Evolutionary conservation across 495 filamentous ascomycete genomes (phyloP).

Genomic region (Astrothelium subdiscretum): DNA sequence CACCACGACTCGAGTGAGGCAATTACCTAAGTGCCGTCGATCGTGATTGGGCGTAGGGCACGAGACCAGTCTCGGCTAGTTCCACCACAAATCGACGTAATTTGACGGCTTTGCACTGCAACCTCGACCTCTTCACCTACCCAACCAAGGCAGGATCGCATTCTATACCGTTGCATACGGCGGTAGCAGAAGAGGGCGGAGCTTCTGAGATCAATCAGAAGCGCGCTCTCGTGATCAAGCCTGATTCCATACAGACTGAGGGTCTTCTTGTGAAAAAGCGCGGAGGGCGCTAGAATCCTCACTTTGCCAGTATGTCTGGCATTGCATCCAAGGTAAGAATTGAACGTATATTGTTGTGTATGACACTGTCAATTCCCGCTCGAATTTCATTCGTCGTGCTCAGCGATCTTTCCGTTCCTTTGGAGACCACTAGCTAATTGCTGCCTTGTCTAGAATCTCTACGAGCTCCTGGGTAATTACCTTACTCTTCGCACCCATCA

Average conservation of each 20-base stretch:
- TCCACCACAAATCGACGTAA: constrained; percentile 9
- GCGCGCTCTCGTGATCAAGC: neutral
- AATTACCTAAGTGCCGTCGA: neutral
- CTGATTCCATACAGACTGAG: neutral
- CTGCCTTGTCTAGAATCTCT: constrained; percentile 26
- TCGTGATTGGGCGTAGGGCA: neutral
- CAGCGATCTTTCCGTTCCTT: neutral
- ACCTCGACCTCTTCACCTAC: constrained; percentile 6
- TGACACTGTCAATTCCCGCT: constrained; percentile 17
- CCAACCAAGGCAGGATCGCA: neutral
- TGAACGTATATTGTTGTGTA: neutral
- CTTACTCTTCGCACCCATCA: neutral
- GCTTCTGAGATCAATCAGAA: constrained; percentile 1
- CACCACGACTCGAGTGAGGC: no score
- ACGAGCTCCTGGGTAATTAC: constrained; percentile 31
- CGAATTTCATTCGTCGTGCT: constrained; percentile 2
- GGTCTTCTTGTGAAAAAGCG: constrained; percentile 6
- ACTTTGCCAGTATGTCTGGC: constrained; percentile 20
- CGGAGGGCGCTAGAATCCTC: constrained; percentile 25
- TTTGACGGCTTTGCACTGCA: constrained; percentile 1
- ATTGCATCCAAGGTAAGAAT: constrained; percentile 30
- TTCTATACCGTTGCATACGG: neutral
- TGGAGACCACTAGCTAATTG: neutral
- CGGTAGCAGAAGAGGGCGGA: neutral
- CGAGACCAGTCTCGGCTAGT: constrained; percentile 6